Percentiles rank a stretch among this genome's conserved stretches.
Conservation (phyloP, 176 grass and related monocot genomes). For the Lolium perenne region DNA sequence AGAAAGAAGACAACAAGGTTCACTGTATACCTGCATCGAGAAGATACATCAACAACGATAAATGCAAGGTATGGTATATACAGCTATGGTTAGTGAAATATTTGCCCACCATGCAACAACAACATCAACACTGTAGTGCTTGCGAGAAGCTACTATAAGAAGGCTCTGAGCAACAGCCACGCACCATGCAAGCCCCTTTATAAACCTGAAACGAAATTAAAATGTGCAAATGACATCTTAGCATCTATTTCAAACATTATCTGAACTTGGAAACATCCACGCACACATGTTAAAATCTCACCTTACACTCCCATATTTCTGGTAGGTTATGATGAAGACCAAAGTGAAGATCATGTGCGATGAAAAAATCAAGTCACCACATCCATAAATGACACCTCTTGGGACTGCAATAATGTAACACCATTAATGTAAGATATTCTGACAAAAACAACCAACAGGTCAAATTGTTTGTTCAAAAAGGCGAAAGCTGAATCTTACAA, state of each 20-base stretch:
- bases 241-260: not conserved
- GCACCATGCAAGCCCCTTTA: slow-evolving; percentile 78
- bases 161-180: slow-evolving; percentile 71
- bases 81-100: not conserved
- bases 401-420: slow-evolving; percentile 62
- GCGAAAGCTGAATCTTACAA: slow-evolving; percentile 46
- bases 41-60: slow-evolving; percentile 12
- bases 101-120: slow-evolving; percentile 81
- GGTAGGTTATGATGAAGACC: slow-evolving; percentile 76
- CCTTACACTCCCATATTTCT: slow-evolving; percentile 85
- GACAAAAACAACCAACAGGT: not conserved
- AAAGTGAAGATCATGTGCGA: slow-evolving; percentile 96
- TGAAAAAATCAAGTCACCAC: slow-evolving; percentile 94
- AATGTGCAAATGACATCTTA: not conserved
- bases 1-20: slow-evolving; percentile 94
- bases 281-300: not conserved
- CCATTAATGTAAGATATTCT: not conserved
- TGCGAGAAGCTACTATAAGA: slow-evolving; percentile 86
- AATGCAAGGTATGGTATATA: not conserved
- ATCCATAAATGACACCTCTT: slow-evolving; percentile 78
- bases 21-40: slow-evolving; percentile 73
- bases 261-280: not conserved
- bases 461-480: slow-evolving; percentile 9
- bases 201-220: slow-evolving; percentile 39
- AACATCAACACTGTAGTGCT: slow-evolving; percentile 91